These are phyloP conservation scores for Penicillium italicum DNA, from an alignment of 2,329 filamentous ascomycete genomes.

Conservation along the genomic window DNA sequence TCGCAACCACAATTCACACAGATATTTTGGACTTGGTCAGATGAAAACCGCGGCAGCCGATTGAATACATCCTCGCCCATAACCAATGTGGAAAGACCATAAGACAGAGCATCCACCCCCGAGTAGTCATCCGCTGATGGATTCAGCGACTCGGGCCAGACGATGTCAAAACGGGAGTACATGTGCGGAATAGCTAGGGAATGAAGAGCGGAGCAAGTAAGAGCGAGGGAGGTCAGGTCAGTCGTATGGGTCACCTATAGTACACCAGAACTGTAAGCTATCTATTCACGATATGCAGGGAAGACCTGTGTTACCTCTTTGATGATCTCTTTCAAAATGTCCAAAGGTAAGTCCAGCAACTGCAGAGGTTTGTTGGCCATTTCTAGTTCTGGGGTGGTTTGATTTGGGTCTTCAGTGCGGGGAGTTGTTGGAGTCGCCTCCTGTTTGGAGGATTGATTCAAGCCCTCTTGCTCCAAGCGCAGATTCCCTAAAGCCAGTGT, in stretches of 20 bases:
- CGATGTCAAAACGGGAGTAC: slow-evolving; percentile 81
- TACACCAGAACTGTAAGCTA: slow-evolving; percentile 4
- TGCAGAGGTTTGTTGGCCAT: slow-evolving; percentile 53
- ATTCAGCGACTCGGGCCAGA: slow-evolving; percentile 70
- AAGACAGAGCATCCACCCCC: slow-evolving; percentile 77
- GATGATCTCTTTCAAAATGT: slow-evolving; percentile 73
- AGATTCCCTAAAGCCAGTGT: slow-evolving; percentile 11
- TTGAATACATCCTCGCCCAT: slow-evolving; percentile 65
- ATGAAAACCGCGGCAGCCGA: slow-evolving; percentile 42
- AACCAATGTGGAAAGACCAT: slow-evolving; percentile 74
- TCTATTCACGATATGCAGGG: not conserved
- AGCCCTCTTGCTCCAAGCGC: slow-evolving; percentile 8
- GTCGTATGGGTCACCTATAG: slow-evolving; percentile 72
- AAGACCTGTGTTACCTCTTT: slow-evolving; percentile 58
- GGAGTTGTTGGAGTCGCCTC: slow-evolving; percentile 11
- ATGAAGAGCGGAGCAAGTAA: slow-evolving; percentile 75
- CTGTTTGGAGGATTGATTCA: slow-evolving; percentile 8
- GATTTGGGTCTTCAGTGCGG: slow-evolving; percentile 4
- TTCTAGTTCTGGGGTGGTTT: not conserved
- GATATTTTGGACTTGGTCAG: not conserved
- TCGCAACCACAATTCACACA: slow-evolving; percentile 35
- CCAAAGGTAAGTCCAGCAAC: slow-evolving; percentile 71
- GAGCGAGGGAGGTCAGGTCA: slow-evolving; percentile 72
- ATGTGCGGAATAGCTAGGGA: slow-evolving; percentile 71
- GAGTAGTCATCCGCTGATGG: slow-evolving; percentile 62